A percentile compares a stretch with the other conserved stretches of the same genome.
phyloP scores from a whole-genome alignment of 2,329 filamentous ascomycete genomes.

The Reticulascus tulasneorum region DNA sequence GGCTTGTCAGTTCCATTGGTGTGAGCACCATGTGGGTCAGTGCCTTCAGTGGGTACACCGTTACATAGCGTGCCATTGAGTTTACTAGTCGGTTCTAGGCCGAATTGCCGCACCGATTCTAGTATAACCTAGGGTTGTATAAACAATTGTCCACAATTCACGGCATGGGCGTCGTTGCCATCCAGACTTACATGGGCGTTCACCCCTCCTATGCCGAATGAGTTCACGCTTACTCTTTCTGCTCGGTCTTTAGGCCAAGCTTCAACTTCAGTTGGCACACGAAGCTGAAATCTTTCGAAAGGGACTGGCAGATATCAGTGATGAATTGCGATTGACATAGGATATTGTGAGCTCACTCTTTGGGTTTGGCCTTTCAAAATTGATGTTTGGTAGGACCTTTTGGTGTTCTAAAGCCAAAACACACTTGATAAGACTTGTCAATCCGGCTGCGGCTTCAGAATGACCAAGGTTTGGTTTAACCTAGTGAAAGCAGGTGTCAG shows the following conservation, averaged over 20 bases:
- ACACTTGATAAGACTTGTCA: conserved; percentile 26
- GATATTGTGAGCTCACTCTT: neutral
- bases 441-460: conserved; percentile 27
- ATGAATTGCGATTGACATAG: too few species aligned
- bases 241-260: conserved; percentile 19
- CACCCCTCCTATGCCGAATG: conserved; percentile 27
- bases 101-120: conserved; percentile 4
- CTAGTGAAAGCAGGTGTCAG: conserved; percentile 18
- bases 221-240: conserved; percentile 27
- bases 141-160: neutral
- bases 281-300: conserved; percentile 13
- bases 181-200: conserved; percentile 16
- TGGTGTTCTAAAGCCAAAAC: conserved; percentile 19
- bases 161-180: too few species aligned
- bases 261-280: conserved; percentile 18
- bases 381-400: conserved; percentile 14
- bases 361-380: conserved; percentile 8
- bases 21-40: neutral
- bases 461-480: conserved; percentile 37
- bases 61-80: too few species aligned
- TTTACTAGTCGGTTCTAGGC: neutral
- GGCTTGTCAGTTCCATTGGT: conserved; percentile 1
- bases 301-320: neutral
- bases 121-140: conserved; percentile 4
- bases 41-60: too few species aligned